phyloP scores from a whole-genome alignment of 176 grass and related monocot species.

The Tillandsia leiboldiana region DNA sequence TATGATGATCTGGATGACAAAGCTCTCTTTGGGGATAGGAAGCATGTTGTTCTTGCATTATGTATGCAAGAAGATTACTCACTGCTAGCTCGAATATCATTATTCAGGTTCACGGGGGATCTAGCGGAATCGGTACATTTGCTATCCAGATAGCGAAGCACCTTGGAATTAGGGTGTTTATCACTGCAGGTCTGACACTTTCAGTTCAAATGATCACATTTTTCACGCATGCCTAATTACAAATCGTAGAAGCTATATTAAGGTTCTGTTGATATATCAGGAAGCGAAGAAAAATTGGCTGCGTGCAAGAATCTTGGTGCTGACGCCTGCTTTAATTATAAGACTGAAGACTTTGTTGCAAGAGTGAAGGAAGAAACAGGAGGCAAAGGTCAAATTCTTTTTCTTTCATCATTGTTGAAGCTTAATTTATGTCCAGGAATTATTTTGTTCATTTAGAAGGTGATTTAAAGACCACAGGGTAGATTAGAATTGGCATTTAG shows the following conservation, averaged over 20 bases:
- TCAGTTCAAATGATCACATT: neutral
- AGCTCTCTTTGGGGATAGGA: too few species aligned
- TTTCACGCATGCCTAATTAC: neutral
- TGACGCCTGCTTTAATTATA: conserved; percentile 88
- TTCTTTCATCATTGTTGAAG: neutral
- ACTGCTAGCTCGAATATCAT: too few species aligned
- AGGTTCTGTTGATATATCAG: conserved; percentile 18
- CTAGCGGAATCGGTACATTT: conserved; percentile 90
- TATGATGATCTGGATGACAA: too few species aligned
- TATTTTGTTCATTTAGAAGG: too few species aligned
- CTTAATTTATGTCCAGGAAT: neutral
- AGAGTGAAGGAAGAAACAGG: conserved; percentile 63
- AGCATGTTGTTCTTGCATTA: too few species aligned
- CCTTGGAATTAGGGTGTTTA: conserved; percentile 69
- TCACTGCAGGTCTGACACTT: conserved; percentile 55
- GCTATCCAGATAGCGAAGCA: conserved; percentile 73
- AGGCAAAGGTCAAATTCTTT: conserved; percentile 44
- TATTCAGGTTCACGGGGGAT: conserved; percentile 79
- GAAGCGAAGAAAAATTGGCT: conserved; percentile 64
- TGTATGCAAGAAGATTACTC: too few species aligned
- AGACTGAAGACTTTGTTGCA: conserved; percentile 73
- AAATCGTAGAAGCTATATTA: conserved; percentile 5
- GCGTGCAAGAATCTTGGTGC: conserved; percentile 76
- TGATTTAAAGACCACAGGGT: too few species aligned
- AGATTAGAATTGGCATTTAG: too few species aligned